A percentile compares a stretch with the other conserved stretches of the same genome.
Conservation (phyloP, 495 filamentous ascomycete species). For the Mycothermus thermophilus region DNA sequence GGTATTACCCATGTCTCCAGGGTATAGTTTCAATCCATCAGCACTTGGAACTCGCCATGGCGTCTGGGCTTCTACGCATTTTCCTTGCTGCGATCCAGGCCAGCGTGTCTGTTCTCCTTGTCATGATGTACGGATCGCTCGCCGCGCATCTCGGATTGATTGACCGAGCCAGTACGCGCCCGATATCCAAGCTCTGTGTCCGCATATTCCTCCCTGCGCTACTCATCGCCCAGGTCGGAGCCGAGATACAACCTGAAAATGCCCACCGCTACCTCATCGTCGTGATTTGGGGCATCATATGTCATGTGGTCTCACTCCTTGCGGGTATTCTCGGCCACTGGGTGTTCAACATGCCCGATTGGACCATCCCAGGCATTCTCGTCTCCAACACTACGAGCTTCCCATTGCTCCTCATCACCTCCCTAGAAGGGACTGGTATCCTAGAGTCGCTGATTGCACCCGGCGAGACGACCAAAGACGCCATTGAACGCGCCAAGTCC, state of each 20-base stretch:
- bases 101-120: constrained; percentile 53
- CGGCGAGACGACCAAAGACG: constrained; percentile 25
- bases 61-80: too few relatives aligned
- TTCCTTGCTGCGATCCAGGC: constrained; percentile 62
- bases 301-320: constrained; percentile 29
- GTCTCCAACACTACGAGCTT: constrained; percentile 71
- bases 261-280: constrained; percentile 40
- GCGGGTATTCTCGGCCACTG: constrained; percentile 26
- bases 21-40: too few relatives aligned
- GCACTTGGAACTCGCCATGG: too few relatives aligned
- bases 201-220: constrained; percentile 57
- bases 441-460: constrained; percentile 35
- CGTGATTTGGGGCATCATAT: constrained; percentile 29
- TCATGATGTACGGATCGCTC: constrained; percentile 49
- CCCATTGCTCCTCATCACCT: constrained; percentile 53
- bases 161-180: constrained; percentile 38
- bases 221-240: constrained; percentile 55
- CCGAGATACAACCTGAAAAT: constrained; percentile 44
- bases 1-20: too few relatives aligned
- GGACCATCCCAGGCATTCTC: constrained; percentile 51
- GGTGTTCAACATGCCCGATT: constrained; percentile 41
- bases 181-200: constrained; percentile 53
- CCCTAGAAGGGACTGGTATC: constrained; percentile 51
- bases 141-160: constrained; percentile 47
- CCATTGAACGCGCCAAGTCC: constrained; percentile 50